Base-by-base conservation (phyloP, 176 grass and related monocot genomes). In the Calamus simplicifolius region DNA sequence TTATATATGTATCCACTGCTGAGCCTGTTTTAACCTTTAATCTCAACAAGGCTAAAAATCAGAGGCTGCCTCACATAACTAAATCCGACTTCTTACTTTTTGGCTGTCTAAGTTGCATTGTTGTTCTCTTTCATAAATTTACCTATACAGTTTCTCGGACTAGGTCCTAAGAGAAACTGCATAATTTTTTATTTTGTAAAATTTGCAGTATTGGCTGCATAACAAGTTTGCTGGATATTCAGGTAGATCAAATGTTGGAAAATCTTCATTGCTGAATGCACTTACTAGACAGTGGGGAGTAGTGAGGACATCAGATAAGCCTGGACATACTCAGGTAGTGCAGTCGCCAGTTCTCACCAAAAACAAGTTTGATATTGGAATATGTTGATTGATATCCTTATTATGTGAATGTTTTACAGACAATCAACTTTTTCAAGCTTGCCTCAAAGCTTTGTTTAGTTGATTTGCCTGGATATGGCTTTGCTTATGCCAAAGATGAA, bases 401-500 rank as follows among this genome's bases (percentile, higher is more conserved):
- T 54, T 51, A 27, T 51, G 1, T 51, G 14, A 38, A 43, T 15
- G 28, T 62, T 75, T 77, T 62, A 48, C 75, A 97, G 87, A 85
- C 69, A 67, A 88, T 91, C 61, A 91, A 97, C 77, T 97, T 91
- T 69, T 91, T 97, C 63, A 77, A 56, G 18, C 87, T 97, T 77
- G 87, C 75, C 53, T 97, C 92, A 0, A 91, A 97, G 69, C 55
- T 91, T 56, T 85, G 54, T 67, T 80, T 97, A 52, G 92, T 91
- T 58, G 92, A 97, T 78, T 77, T 97, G 49, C 87, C 92, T 67
- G 92, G 92, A 68, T 97, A 97, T 82, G 92, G 92, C 54, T 97
- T 91, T 91, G 87, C 92, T 82, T 91, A 88, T 88, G 92, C 92
- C 68, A 97, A 97, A 69, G 92, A 97, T 25, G 92, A 97, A 75